Evolutionary conservation across 2,329 filamentous ascomycete genomes (phyloP).

Genomic region (Purpureocillium lavendulum): DNA sequence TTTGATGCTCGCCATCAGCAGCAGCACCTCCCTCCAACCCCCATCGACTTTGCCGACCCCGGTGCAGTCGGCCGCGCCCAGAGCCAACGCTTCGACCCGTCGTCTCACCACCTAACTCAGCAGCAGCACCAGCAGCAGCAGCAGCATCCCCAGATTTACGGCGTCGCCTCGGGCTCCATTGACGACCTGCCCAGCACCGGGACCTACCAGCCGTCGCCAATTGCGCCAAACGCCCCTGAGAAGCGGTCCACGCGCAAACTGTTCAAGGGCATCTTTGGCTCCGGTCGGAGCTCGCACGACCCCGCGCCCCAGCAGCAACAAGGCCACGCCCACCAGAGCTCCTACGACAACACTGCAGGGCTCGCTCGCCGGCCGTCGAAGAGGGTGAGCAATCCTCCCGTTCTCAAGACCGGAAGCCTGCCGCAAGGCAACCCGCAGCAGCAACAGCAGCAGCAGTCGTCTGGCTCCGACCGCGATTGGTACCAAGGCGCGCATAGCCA

Average conservation of each 20-base stretch:
- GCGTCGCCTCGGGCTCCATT: constrained; percentile 15
- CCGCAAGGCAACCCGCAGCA: constrained; percentile 14
- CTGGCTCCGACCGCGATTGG: constrained; percentile 10
- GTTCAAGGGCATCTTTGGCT: constrained; percentile 45
- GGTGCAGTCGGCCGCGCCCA: constrained; percentile 36
- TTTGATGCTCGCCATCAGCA: constrained; percentile 26
- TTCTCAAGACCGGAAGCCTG: constrained; percentile 31
- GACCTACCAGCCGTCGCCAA: constrained; percentile 19
- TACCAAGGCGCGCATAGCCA: constrained; percentile 11
- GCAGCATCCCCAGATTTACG: constrained; percentile 22
- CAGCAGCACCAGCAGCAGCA: constrained; percentile 18
- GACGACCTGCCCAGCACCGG: constrained; percentile 13
- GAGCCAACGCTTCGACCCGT: constrained; percentile 37
- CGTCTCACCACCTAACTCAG: constrained; percentile 19
- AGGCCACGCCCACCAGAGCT: constrained; percentile 17
- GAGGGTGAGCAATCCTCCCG: constrained; percentile 41
- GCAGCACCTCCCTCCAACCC: constrained; percentile 10
- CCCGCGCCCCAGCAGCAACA: constrained; percentile 16
- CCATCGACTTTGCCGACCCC: constrained; percentile 36
- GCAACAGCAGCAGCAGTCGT: constrained; percentile 1
- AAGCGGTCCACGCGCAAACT: constrained; percentile 45
- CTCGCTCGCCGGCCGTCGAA: constrained; percentile 49
- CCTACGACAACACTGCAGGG: constrained; percentile 40
- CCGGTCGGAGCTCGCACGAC: constrained; percentile 13
- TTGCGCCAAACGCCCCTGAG: constrained; percentile 22